Base-by-base conservation (phyloP, 176 grass and related monocot genomes). In the Rhipidocladum racemiflorum region DNA sequence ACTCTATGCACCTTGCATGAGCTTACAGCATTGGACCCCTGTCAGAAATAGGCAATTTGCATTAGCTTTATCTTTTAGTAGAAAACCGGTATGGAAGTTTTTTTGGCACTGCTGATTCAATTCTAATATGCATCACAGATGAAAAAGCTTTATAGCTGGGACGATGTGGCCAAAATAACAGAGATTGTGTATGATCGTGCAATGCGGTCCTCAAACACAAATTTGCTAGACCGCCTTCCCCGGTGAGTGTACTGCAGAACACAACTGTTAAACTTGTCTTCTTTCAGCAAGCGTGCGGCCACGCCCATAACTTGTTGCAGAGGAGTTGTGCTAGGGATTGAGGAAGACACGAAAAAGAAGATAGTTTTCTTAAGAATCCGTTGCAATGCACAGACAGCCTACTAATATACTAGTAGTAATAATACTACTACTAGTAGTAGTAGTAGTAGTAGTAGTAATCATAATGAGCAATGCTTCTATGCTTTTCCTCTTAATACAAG, bases 131-230 rank as follows among this genome's bases (percentile, higher is more conserved):
- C 5, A 11, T 46, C 3, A 2, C 15, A 46, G 44, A 46, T 46
- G 44, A 46, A 46, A 46, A 46, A 46, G 15, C 44, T 46, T 46
- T 97, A 46, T 46, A 46, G 44, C 11, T 46, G 13, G 44, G 44
- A 46, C 15, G 44, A 46, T 46, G 95, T 97, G 34, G 95, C 95
- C 1, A 89, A 89, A 82, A 94, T 92, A 89, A 97, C 95, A 61
- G 92, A 91, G 78, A 92, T 92, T 30, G 92, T 97, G 30, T 97
- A 94, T 72, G 84, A 91, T 74, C 77, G 75, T 81, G 88, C 92
- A 76, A 88, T 94, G 84, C 74, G 86, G 30, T 91, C 74, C 25
- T 49, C 84, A 23, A 83, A 88, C 43, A 92, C 84, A 66, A 90
- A 80, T 87, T 83, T 97, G 27, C 78, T 97, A 55, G 83, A 92